A percentile compares a stretch with the other conserved stretches of the same genome.
Evolutionary conservation across 73 alveolate species (phyloP).

Genomic region (Paramecium pentaurelia): DNA sequence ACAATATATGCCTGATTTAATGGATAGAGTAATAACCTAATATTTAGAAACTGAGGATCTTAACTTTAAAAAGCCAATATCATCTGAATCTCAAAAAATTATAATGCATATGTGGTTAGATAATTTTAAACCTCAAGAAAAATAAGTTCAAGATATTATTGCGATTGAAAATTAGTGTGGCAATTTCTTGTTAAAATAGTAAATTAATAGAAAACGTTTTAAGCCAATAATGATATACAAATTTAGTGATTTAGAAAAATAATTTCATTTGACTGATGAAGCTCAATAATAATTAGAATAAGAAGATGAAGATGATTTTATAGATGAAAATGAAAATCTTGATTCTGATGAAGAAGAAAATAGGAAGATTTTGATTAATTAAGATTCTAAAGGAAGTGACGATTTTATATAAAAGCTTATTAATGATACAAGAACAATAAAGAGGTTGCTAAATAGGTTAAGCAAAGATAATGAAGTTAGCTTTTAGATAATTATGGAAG

Average conservation of each 20-base stretch:
- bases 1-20: background rate
- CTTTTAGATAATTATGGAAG: background rate
- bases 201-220: background rate
- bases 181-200: background rate
- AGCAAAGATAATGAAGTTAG: background rate
- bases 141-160: background rate
- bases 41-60: background rate
- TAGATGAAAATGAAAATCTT: background rate
- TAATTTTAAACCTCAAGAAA: background rate
- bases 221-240: background rate
- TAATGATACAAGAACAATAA: background rate
- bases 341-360: background rate
- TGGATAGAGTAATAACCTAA: background rate
- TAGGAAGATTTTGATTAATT: background rate
- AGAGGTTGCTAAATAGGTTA: background rate
- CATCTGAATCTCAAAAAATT: background rate
- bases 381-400: background rate
- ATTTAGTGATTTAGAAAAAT: background rate
- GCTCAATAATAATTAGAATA: background rate
- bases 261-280: background rate
- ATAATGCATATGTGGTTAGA: slow-evolving; percentile 1
- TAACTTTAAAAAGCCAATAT: background rate
- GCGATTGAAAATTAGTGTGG: background rate
- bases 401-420: background rate
- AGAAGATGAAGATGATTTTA: background rate